Percentiles rank a stretch among this genome's conserved stretches.
Evolutionary conservation across 129 eudicot species (phyloP).

Genomic region (Escallonia rubra): DNA sequence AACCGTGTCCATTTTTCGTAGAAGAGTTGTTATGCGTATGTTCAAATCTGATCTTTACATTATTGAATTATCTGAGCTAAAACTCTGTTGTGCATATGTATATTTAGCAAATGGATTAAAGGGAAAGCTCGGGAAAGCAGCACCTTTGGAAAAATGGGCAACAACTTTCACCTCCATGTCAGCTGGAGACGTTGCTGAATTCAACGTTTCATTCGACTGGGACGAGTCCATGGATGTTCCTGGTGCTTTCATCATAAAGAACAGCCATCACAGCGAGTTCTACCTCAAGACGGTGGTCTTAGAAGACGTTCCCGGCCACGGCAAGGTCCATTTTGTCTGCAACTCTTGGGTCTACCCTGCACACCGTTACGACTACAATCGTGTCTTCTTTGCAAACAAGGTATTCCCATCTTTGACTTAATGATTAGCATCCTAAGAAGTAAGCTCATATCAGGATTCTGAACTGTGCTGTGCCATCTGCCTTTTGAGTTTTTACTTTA

Average conservation of each 20-base stretch:
- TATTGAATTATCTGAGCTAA: no score
- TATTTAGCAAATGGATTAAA: slow-evolving; percentile 2
- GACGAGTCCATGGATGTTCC: slow-evolving; percentile 24
- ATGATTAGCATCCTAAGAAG: no score
- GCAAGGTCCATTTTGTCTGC: slow-evolving; percentile 24
- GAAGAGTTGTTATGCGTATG: no score
- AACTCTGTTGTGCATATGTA: no score
- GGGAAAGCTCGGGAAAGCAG: slow-evolving; percentile 18
- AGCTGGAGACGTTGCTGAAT: slow-evolving; percentile 2
- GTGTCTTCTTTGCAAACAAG: slow-evolving; percentile 33
- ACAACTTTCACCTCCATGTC: not conserved
- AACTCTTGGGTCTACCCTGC: slow-evolving; percentile 39
- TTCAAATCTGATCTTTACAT: no score
- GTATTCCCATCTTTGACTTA: not conserved
- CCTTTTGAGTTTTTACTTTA: no score
- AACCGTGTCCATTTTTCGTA: no score
- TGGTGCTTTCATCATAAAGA: slow-evolving; percentile 20
- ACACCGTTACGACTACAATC: slow-evolving; percentile 11
- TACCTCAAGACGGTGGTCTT: slow-evolving; percentile 27
- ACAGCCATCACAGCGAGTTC: slow-evolving; percentile 20
- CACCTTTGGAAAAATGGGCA: slow-evolving; percentile 13
- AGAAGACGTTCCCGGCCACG: slow-evolving; percentile 25
- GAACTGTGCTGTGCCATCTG: no score
- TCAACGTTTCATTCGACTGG: slow-evolving; percentile 22
- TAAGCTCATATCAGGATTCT: no score